Evolutionary conservation across 805 yeast species (phyloP), one percentile per base, ranked within the genome.

Genomic region (Blastobotrys robertii): DNA sequence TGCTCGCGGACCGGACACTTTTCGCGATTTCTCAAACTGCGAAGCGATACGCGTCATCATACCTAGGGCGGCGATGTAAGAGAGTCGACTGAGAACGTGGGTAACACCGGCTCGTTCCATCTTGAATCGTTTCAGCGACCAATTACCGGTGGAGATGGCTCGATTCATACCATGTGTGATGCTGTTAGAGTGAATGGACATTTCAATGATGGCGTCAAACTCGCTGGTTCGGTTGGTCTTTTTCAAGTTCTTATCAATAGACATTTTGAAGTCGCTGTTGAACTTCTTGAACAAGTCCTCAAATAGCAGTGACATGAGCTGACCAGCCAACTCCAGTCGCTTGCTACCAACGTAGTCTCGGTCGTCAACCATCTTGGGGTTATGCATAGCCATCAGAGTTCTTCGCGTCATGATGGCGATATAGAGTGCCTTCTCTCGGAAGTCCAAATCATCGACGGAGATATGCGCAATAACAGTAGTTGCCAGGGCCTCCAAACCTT

Each of bases 101-200:
- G 98, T 92, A 41, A 92, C 98, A 67, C 98, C 98, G 0, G 98
- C 98, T 48, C 98, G 77, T 66, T 92, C 98, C 99, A 92, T 92
- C 80, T 88, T 90, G 72, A 92, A 92, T 68, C 99, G 83, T 66
- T 92, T 92, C 58, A 92, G 73, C 2, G 97, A 86, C 99, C 99
- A 92, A 63, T 92, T 92, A 54, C 99, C 99, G 0, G 99, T 92
- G 11, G 97, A 88, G 38, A 92, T 92, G 36, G 99, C 97, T 57
- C 97, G 75, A 60, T 87, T 88, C 63, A 92, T 69, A 28, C 98
- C 98, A 58, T 83, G 82, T 10, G 98, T 86, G 51, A 92, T 88
- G 57, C 88, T 87, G 56, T 84, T 84, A 4, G 95, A 83, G 61
- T 90, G 96, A 41, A 87, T 86, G 51, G 85, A 83, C 58, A 92